Percentiles rank a stretch among this genome's conserved stretches.
These are phyloP conservation scores for Saksenaea oblongispora DNA, from an alignment of 371 early-diverging fungal species.

Conservation along the genomic window DNA sequence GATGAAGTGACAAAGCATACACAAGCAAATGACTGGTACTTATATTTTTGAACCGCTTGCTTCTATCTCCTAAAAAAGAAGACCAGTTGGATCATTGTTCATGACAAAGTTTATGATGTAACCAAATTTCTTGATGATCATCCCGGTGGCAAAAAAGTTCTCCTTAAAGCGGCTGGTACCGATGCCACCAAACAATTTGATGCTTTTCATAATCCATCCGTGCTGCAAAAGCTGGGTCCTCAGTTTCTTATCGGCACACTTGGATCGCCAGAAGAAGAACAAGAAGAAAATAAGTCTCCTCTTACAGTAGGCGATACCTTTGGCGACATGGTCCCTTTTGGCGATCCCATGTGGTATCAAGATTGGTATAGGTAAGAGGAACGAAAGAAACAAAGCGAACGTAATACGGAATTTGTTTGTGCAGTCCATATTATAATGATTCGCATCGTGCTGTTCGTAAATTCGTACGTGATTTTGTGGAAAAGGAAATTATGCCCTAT, in stretches of 20 bases:
- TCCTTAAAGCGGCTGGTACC: conserved; percentile 80
- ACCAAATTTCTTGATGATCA: conserved; percentile 81
- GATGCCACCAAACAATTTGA: conserved; percentile 92
- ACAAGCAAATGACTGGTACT: conserved; percentile 66
- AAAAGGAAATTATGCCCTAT: conserved; percentile 80
- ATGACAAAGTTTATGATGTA: conserved; percentile 79
- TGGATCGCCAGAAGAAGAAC: conserved; percentile 30
- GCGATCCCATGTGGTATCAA: conserved; percentile 88
- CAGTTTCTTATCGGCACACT: conserved; percentile 62
- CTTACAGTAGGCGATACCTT: conserved; percentile 42
- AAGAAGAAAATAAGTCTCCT: conserved; percentile 22
- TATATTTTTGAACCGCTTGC: not conserved
- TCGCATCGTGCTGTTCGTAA: conserved; percentile 74
- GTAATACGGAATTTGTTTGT: not conserved
- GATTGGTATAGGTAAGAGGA: conserved; percentile 52
- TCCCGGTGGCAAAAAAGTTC: conserved; percentile 69
- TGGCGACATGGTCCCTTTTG: conserved; percentile 81
- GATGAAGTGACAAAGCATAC: conserved; percentile 80
- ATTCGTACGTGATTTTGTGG: conserved; percentile 73
- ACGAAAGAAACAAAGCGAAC: conserved; percentile 7
- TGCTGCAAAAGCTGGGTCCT: conserved; percentile 61
- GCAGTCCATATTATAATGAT: conserved; percentile 76
- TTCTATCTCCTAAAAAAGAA: not conserved
- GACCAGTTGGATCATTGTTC: conserved; percentile 84
- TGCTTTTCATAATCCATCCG: conserved; percentile 72